Base-by-base conservation (phyloP, 306 rosid genomes). In the Medicago arabica region DNA sequence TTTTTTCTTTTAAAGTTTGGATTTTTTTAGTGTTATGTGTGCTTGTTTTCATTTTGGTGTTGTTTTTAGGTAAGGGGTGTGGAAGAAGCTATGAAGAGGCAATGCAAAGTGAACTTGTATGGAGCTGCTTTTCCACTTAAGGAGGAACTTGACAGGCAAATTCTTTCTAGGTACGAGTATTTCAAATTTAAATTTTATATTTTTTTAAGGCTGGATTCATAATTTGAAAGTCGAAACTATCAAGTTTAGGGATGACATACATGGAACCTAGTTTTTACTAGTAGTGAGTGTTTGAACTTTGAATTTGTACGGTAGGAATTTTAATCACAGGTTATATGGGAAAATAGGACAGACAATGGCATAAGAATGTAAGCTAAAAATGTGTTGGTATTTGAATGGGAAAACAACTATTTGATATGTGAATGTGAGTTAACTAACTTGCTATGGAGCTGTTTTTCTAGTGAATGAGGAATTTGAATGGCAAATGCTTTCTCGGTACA, bases 61-160 rank as follows among this genome's bases (percentile, higher is more conserved):
- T 53, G 46, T 78, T 69, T 58, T 55, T 74, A 91, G 97, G 67
- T 83, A n/a, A 78, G 61, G 83, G 80, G 19, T 55, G 80, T 78
- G 11, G 83, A 86, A 18, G 93, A 85, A 82, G 75, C 78, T 63
- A 87, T 94, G 88, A 90, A 86, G 75, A 87, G 87, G 85, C 90
- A 89, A 79, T 47, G 92, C 74, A 78, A 90, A 75, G 75, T 83
- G 6, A 86, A 91, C 55, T 83, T 89, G 68, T 91, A 94, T 65
- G 98, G 98, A 67, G 78, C 87, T 85, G 96, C 98, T 51, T 90
- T 91, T 77, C 95, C 95, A 4, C 61, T 94, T 80, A 94, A 80
- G 85, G 87, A 85, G 93, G 90, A 94, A 53, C 87, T 94, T 67
- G 98, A 94, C 51, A 88, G 77, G 82, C 96, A 94, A 84, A 91